Evolutionary conservation across 108 stramenopile species (phyloP).

Genomic region (Hondaea fermentalgiana): DNA sequence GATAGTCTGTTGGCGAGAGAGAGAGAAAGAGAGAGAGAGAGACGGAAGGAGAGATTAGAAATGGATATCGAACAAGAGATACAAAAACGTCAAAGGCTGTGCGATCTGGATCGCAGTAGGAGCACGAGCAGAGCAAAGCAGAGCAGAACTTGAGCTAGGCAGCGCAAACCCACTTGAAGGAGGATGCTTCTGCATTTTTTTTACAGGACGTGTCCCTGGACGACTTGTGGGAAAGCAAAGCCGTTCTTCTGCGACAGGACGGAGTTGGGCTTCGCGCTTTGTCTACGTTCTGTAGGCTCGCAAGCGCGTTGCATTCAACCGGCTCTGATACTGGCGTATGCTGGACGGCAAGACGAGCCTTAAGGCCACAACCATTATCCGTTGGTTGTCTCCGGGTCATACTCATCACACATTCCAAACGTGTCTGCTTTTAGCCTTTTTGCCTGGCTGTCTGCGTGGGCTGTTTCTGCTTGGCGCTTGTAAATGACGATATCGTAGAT

Average conservation of each 20-base stretch:
- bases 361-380: background rate
- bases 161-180: background rate
- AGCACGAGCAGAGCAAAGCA: too few relatives aligned
- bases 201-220: background rate
- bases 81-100: background rate
- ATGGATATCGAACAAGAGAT: background rate
- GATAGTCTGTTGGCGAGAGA: background rate
- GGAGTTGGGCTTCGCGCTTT: background rate
- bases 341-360: background rate
- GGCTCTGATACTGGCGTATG: background rate
- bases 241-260: background rate
- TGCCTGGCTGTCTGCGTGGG: too few relatives aligned
- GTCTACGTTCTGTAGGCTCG: background rate
- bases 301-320: background rate
- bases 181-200: background rate
- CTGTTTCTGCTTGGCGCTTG: background rate
- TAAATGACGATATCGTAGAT: background rate
- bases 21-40: background rate
- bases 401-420: background rate
- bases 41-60: background rate
- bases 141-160: too few relatives aligned
- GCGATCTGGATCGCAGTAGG: background rate
- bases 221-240: background rate
- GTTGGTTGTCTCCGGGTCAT: slow-evolving; percentile 4
- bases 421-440: too few relatives aligned